These are phyloP conservation scores for Capsicum chinense DNA, from an alignment of 257 asterid genomes.

Conservation along the genomic window DNA sequence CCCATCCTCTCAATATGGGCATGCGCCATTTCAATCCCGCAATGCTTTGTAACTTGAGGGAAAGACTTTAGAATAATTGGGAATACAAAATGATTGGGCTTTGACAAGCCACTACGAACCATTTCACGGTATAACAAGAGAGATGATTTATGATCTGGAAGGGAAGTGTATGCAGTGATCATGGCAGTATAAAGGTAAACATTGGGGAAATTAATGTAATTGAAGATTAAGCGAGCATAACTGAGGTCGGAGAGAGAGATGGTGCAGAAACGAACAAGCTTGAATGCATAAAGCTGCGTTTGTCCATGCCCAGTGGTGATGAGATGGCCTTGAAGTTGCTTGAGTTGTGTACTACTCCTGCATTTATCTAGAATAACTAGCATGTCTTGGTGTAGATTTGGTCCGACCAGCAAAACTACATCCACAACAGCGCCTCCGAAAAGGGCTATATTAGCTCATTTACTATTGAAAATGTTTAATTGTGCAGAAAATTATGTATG, in stretches of 20 bases:
- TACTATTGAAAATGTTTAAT: not conserved
- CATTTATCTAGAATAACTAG: constrained; percentile 60
- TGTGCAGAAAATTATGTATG: no score
- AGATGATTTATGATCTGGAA: constrained; percentile 55
- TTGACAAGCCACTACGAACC: constrained; percentile 54
- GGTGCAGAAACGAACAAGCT: constrained; percentile 78
- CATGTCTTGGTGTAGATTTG: constrained; percentile 54
- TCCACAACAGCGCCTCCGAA: no score
- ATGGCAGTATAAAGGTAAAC: constrained; percentile 63
- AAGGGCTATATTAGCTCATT: no score
- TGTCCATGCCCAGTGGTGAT: constrained; percentile 64
- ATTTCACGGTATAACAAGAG: constrained; percentile 58
- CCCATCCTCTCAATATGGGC: constrained; percentile 67
- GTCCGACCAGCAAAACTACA: constrained; percentile 36
- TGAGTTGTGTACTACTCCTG: constrained; percentile 57
- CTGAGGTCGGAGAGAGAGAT: constrained; percentile 48
- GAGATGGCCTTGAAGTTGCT: constrained; percentile 76
- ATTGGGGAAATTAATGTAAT: constrained; percentile 59
- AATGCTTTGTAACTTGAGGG: constrained; percentile 51
- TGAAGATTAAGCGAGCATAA: constrained; percentile 73
- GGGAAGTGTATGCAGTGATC: constrained; percentile 53
- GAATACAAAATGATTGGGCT: constrained; percentile 69
- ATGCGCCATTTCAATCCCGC: constrained; percentile 69
- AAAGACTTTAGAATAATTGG: constrained; percentile 62
- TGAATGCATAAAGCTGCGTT: constrained; percentile 74